Base-by-base conservation (phyloP, 352 stramenopile genomes). In the Globisporangium mamillatum region DNA sequence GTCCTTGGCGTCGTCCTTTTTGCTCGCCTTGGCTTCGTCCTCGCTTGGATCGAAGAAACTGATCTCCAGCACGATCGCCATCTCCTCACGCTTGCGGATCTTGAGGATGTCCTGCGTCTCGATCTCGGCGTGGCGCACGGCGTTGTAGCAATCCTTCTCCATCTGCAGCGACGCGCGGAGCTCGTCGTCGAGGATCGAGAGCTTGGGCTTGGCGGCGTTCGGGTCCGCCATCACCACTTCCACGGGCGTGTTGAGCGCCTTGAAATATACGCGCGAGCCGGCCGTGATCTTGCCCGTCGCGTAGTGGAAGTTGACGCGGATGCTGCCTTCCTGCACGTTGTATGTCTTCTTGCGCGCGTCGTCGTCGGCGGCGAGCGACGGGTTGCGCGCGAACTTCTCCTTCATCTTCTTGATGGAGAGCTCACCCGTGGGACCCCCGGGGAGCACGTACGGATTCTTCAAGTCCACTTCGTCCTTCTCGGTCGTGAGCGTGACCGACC, bases 381-480 rank as follows among this genome's bases (percentile, higher is more conserved):
- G 7, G 62, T 96, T 91, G 10, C 93, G 88, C 2, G 78, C 78
- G 69, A 96, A 98, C 67, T 97, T 97, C 63, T 98, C 89, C 62
- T 91, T 96, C 93, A 98, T 98, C 62, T 97, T 98, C 68, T 92
- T 91, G 63, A 98, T 95, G 16, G 86, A 60, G 67, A 97, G 77
- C 64, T 94, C 86, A 25, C 88, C 84, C 0, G 81, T 84, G 25
- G 82, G 78, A 16, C 85, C 84, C 18, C 84, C 88, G 52, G 88
- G 84, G 14, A 93, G 69, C 53, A 93, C 77, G 64, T 93, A 95
- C 29, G 87, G 82, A 54, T 92, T 93, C 71, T 91, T 92, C 10
- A 74, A 76, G 53, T 93, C 84, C 1, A 92, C 68, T 67, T 93
- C 84, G 61, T 94, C 84, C 52, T 93, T 91, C 14, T 93, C 84